phyloP scores from a whole-genome alignment of 129 eudicot species.

The Silybum marianum region DNA sequence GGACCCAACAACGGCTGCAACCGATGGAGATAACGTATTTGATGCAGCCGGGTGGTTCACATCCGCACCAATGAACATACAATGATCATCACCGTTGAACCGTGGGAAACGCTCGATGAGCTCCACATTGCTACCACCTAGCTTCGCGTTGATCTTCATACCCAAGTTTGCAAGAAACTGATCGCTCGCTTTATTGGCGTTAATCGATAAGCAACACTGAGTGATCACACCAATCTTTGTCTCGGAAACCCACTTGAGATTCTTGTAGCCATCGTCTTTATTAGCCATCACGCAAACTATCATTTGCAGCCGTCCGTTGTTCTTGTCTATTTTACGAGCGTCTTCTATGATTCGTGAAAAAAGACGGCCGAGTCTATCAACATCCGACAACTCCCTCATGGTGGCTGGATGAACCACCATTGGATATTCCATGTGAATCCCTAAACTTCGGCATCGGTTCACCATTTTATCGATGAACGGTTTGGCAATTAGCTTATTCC shows the following conservation, averaged over 20 bases:
- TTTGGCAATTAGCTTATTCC: not conserved
- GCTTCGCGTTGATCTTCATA: conserved; percentile 79
- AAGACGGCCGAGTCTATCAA: conserved; percentile 23
- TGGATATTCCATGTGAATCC: conserved; percentile 53
- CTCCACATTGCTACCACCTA: conserved; percentile 77
- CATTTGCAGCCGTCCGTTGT: conserved; percentile 36
- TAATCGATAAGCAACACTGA: conserved; percentile 57
- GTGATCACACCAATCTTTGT: conserved; percentile 68
- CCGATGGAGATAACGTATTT: conserved; percentile 55
- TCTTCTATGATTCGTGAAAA: conserved; percentile 32
- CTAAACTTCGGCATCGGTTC: conserved; percentile 41
- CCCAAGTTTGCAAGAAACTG: conserved; percentile 71
- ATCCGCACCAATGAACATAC: conserved; percentile 86
- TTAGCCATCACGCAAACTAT: conserved; percentile 64
- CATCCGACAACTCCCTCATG: conserved; percentile 30
- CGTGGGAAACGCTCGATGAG: conserved; percentile 43
- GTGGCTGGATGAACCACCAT: not conserved
- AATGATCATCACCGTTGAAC: conserved; percentile 40
- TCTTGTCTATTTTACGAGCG: not conserved
- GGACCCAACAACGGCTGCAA: conserved; percentile 85
- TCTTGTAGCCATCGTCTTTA: conserved; percentile 58
- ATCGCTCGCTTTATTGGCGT: conserved; percentile 47
- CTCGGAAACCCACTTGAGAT: conserved; percentile 66
- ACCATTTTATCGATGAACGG: conserved; percentile 40
- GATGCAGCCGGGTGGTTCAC: conserved; percentile 73